These are phyloP conservation scores for Physcomitrellopsis africana DNA, from an alignment of 225 moss, liverwort and hornwort genomes.

Conservation along the genomic window DNA sequence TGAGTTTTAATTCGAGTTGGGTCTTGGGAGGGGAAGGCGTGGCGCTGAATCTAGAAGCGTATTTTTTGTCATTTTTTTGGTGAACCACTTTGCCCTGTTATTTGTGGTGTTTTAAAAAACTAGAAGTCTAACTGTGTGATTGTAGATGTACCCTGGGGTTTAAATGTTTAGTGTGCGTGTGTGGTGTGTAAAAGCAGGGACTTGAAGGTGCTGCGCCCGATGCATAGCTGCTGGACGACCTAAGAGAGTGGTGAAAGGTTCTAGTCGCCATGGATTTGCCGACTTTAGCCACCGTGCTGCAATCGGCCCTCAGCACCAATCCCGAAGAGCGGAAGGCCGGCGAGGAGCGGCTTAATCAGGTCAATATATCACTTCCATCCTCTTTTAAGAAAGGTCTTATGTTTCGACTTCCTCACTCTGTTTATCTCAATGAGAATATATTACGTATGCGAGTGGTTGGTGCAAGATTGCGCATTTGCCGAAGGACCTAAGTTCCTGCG, in stretches of 20 bases:
- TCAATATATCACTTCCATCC: constrained; percentile 13
- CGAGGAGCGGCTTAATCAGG: constrained; percentile 99
- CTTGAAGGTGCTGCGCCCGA: constrained; percentile 26
- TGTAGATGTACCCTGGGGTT: neutral
- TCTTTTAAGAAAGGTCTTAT: neutral
- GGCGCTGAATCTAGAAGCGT: too few species aligned
- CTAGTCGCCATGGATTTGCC: constrained; percentile 78
- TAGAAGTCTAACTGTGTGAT: neutral
- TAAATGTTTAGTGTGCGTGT: neutral
- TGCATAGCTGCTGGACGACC: constrained; percentile 37
- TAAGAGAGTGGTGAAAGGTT: constrained; percentile 32
- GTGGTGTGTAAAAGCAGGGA: neutral
- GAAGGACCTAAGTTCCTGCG: neutral
- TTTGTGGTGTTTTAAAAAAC: too few species aligned
- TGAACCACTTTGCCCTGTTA: too few species aligned
- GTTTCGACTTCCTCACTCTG: neutral
- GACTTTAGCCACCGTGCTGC: constrained; percentile 84
- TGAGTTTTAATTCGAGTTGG: neutral
- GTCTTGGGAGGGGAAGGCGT: neutral
- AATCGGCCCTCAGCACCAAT: constrained; percentile 93
- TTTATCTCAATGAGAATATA: neutral
- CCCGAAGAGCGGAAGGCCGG: constrained; percentile 96
- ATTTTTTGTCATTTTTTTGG: too few species aligned
- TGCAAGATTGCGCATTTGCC: neutral
- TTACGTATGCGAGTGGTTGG: neutral